Conservation (phyloP, 768 basidiomycete species). For the Asterophora parasitica region DNA sequence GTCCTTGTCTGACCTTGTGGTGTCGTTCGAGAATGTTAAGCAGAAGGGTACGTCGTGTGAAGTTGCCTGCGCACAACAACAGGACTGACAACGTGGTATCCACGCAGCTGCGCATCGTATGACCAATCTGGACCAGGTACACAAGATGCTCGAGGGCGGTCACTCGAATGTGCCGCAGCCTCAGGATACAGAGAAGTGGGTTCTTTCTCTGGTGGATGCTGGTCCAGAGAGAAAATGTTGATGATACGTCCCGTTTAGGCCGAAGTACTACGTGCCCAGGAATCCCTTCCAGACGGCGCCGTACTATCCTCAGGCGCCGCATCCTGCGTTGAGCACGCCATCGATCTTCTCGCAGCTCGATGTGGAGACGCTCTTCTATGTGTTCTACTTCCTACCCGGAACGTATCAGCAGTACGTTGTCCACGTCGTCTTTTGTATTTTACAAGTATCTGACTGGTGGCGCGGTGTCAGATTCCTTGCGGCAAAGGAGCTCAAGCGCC, state of each 20-base stretch:
- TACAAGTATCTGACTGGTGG: conserved; percentile 6
- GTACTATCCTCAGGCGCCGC: conserved; percentile 91
- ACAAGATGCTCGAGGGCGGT: conserved; percentile 91
- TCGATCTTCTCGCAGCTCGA: conserved; percentile 88
- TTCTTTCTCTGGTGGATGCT: background rate
- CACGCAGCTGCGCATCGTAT: conserved; percentile 68
- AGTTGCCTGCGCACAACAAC: background rate
- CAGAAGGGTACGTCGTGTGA: conserved; percentile 69
- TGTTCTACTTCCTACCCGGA: conserved; percentile 96
- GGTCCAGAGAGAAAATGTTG: conserved; percentile 5
- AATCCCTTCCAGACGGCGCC: conserved; percentile 88
- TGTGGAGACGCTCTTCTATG: conserved; percentile 95
- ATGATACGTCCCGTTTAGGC: conserved; percentile 44
- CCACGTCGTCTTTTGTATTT: background rate
- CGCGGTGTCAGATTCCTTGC: conserved; percentile 70
- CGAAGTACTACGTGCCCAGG: conserved; percentile 93
- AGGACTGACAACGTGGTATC: conserved; percentile 3
- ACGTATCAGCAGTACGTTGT: conserved; percentile 91
- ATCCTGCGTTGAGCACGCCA: conserved; percentile 74
- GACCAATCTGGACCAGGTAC: conserved; percentile 84
- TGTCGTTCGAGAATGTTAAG: conserved; percentile 93
- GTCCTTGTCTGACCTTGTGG: conserved; percentile 86
- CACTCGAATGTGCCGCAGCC: conserved; percentile 87
- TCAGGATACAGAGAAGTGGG: conserved; percentile 91
- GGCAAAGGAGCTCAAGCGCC: conserved; percentile 93